phyloP scores from a whole-genome alignment of 805 yeast species.

The Teunomyces cretensis region DNA sequence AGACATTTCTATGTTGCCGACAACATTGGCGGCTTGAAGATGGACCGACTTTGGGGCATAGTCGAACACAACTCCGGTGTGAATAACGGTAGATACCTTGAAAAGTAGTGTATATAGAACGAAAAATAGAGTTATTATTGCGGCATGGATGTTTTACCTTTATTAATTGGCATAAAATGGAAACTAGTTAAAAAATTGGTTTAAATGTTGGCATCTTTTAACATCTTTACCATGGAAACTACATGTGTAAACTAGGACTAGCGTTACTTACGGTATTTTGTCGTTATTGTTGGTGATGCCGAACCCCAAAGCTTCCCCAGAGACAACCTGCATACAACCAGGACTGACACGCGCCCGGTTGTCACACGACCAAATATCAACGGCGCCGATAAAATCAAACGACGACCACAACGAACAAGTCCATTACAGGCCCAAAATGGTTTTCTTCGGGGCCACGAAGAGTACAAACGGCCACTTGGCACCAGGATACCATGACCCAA shows the following conservation, averaged over 20 bases:
- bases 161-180: too few species aligned
- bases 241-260: too few species aligned
- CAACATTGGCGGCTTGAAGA: constrained; percentile 74
- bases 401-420: background rate
- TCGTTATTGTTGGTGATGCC: too few species aligned
- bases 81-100: constrained; percentile 58
- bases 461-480: constrained; percentile 1
- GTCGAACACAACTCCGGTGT: constrained; percentile 66
- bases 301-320: background rate
- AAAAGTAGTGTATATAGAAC: background rate
- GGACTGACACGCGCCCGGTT: too few species aligned
- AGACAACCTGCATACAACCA: background rate
- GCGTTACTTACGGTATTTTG: too few species aligned
- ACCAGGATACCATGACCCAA: constrained; percentile 6
- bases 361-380: constrained; percentile 2
- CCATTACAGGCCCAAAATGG: background rate
- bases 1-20: constrained; percentile 61
- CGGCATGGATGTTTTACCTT: background rate
- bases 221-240: too few species aligned
- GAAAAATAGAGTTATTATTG: too few species aligned
- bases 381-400: background rate
- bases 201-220: too few species aligned
- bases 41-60: constrained; percentile 87
- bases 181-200: too few species aligned
- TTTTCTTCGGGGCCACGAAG: constrained; percentile 5